Conservation (phyloP, 176 grass and related monocot genomes). For the Oryza nivara region DNA sequence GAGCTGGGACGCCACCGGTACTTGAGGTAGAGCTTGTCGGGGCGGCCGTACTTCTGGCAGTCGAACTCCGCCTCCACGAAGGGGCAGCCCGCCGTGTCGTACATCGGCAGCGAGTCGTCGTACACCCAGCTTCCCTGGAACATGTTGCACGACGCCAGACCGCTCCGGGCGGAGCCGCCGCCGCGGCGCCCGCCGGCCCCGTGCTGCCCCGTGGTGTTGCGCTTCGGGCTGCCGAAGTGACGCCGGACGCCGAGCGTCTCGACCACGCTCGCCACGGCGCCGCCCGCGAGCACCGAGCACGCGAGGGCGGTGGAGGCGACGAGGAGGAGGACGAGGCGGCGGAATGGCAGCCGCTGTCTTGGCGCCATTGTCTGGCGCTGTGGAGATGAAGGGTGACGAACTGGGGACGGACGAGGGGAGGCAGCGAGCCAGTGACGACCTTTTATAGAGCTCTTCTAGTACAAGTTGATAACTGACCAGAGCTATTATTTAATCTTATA, state of each 20-base stretch:
- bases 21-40: constrained; percentile 81
- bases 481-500: no score
- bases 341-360: neutral
- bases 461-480: neutral
- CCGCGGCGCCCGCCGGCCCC: neutral
- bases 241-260: constrained; percentile 42
- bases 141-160: constrained; percentile 65
- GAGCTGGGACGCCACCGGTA: constrained; percentile 76
- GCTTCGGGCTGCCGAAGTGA: constrained; percentile 23
- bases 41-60: constrained; percentile 84
- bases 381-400: constrained; percentile 23
- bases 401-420: neutral
- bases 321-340: constrained; percentile 25
- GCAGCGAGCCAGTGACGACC: constrained; percentile 3
- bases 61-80: constrained; percentile 91
- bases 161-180: neutral
- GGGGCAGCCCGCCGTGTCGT: constrained; percentile 72
- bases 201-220: constrained; percentile 41
- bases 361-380: constrained; percentile 44
- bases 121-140: constrained; percentile 88
- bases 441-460: constrained; percentile 30
- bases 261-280: constrained; percentile 10
- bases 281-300: constrained; percentile 32
- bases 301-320: constrained; percentile 1
- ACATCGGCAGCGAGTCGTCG: constrained; percentile 64